These are phyloP conservation scores for Afroboletus lepidellus DNA, from an alignment of 1,284 basidiomycete genomes.

Conservation along the genomic window DNA sequence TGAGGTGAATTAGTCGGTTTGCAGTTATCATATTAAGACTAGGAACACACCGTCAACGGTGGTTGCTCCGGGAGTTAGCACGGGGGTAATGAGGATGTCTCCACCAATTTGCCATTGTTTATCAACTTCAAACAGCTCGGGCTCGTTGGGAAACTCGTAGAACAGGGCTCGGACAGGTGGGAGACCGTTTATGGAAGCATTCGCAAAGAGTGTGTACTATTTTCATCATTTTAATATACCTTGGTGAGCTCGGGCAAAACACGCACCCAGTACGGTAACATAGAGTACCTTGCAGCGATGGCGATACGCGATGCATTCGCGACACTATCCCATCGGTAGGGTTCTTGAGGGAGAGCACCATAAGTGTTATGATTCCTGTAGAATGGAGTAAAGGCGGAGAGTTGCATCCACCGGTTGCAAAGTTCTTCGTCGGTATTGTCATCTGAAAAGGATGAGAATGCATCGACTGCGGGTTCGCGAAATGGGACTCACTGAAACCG, in stretches of 20 bases:
- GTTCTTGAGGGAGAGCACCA: conserved; percentile 67
- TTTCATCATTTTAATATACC: conserved; percentile 26
- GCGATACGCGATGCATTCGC: conserved; percentile 71
- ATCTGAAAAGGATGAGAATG: conserved; percentile 34
- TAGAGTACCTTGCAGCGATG: conserved; percentile 61
- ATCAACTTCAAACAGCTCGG: conserved; percentile 61
- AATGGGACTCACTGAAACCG: conserved; percentile 50
- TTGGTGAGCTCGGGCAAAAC: neutral
- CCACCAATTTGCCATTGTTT: conserved; percentile 70
- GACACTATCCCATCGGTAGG: conserved; percentile 75
- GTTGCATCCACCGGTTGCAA: conserved; percentile 80
- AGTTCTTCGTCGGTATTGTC: conserved; percentile 79
- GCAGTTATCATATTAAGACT: neutral
- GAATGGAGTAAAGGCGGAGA: conserved; percentile 75
- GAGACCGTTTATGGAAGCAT: conserved; percentile 59
- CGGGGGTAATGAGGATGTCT: conserved; percentile 73
- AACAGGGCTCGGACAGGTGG: conserved; percentile 73
- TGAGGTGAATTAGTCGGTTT: neutral
- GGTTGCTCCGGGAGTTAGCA: conserved; percentile 57
- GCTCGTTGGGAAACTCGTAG: conserved; percentile 73
- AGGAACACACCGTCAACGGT: conserved; percentile 40
- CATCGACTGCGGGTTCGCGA: neutral
- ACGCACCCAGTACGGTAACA: conserved; percentile 76
- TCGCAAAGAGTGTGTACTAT: conserved; percentile 74
- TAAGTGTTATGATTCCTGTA: conserved; percentile 66